Evolutionary conservation across 257 asterid species (phyloP).

Genomic region (Galeopsis tetrahit): DNA sequence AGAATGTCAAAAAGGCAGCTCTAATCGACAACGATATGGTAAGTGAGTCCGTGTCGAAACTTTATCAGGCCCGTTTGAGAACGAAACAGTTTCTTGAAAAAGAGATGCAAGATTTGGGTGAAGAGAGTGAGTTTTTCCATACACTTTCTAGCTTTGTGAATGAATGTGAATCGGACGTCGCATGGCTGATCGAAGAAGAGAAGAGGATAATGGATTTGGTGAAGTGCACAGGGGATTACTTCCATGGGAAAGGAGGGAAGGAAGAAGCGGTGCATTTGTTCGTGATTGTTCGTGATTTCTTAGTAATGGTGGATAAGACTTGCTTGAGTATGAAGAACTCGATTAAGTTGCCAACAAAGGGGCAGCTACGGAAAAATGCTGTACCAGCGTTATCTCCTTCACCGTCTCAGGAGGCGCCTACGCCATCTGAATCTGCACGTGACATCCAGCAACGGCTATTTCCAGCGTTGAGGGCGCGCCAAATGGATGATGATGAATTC

Average conservation of each 20-base stretch:
- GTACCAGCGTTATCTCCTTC: constrained; percentile 35
- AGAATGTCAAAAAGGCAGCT: constrained; percentile 78
- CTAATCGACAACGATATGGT: constrained; percentile 58
- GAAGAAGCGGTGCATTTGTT: constrained; percentile 75
- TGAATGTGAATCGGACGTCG: constrained; percentile 60
- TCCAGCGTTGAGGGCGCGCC: constrained; percentile 75
- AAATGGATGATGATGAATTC: constrained; percentile 54
- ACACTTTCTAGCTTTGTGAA: constrained; percentile 49
- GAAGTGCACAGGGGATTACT: constrained; percentile 84
- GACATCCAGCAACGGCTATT: constrained; percentile 54
- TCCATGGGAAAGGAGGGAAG: constrained; percentile 73
- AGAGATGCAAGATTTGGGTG: constrained; percentile 60
- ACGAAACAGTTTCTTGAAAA: constrained; percentile 53
- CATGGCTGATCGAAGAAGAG: constrained; percentile 61
- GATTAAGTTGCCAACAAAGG: constrained; percentile 42
- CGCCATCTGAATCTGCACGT: constrained; percentile 45
- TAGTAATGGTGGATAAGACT: constrained; percentile 71
- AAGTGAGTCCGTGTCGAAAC: constrained; percentile 49
- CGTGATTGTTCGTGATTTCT: constrained; percentile 75
- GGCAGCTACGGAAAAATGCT: constrained; percentile 44
- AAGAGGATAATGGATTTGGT: constrained; percentile 69
- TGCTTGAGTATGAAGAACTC: constrained; percentile 62
- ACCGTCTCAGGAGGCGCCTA: constrained; percentile 51
- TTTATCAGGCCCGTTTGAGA: constrained; percentile 49
- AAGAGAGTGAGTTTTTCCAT: constrained; percentile 51